Conservation (phyloP, 257 asterid species). For the Penstemon davidsonii region DNA sequence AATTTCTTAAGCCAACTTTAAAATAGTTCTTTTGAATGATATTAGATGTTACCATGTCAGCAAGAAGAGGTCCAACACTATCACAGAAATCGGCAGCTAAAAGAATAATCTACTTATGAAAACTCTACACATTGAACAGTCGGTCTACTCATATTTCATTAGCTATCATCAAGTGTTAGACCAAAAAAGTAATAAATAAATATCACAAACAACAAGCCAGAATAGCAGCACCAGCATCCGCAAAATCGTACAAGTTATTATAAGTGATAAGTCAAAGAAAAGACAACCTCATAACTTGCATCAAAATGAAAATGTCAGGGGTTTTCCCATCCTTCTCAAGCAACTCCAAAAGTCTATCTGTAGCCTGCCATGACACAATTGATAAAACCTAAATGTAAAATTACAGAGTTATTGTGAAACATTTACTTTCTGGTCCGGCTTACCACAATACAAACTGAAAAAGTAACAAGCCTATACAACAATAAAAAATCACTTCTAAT, state of each 20-base stretch:
- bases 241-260: not conserved
- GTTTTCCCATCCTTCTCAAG: slow-evolving; percentile 64
- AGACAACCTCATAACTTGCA: slow-evolving; percentile 80
- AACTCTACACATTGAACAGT: not conserved
- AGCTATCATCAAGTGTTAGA: not conserved
- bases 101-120: slow-evolving; percentile 11
- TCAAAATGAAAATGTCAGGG: slow-evolving; percentile 69
- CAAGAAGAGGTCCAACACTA: slow-evolving; percentile 5
- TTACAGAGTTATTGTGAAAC: slow-evolving; percentile 21
- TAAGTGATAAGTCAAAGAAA: not conserved
- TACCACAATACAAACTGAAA: not conserved
- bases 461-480: not conserved
- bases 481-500: not conserved
- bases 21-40: not conserved
- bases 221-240: not conserved
- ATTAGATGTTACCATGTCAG: not conserved
- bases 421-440: slow-evolving; percentile 17
- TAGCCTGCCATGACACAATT: slow-evolving; percentile 54
- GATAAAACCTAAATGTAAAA: slow-evolving; percentile 26
- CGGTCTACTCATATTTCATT: not conserved
- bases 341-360: slow-evolving; percentile 69
- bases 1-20: slow-evolving; percentile 15
- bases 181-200: not conserved
- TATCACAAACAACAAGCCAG: slow-evolving; percentile 1
- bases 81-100: slow-evolving; percentile 10